Conservation (phyloP, 805 yeast genomes). For the Priceomyces castillae region DNA sequence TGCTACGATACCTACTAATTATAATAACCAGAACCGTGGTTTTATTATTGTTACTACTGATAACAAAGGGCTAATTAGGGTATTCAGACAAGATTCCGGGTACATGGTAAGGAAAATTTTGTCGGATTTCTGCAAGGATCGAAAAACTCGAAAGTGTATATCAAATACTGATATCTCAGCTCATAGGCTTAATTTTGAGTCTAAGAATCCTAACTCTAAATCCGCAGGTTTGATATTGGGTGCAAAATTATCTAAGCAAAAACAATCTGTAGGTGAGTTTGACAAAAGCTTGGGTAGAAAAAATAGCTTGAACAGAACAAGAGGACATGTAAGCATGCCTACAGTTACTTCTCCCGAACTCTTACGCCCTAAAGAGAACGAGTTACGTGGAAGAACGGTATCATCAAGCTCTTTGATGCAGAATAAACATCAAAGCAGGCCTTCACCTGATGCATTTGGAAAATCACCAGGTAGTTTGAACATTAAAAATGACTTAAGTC, state of each 20-base stretch:
- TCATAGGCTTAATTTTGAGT: background rate
- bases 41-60: conserved; percentile 76
- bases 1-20: background rate
- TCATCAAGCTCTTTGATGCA: conserved; percentile 3
- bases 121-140: conserved; percentile 14
- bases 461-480: background rate
- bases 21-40: conserved; percentile 15
- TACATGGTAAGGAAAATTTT: conserved; percentile 31
- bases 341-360: background rate
- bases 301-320: background rate
- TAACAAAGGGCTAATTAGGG: conserved; percentile 65
- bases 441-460: background rate
- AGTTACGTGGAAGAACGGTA: background rate
- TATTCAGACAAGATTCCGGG: conserved; percentile 79
- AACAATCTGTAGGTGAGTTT: background rate
- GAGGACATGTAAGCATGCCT: background rate
- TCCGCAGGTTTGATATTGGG: conserved; percentile 1
- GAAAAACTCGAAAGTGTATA: background rate
- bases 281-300: background rate
- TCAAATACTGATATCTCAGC: background rate
- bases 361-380: background rate
- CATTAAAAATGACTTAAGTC: background rate
- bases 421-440: background rate
- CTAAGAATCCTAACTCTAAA: background rate
- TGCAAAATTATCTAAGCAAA: background rate